Conservation (phyloP, 2,329 filamentous ascomycete genomes). For the Berkeleyomyces rouxiae region DNA sequence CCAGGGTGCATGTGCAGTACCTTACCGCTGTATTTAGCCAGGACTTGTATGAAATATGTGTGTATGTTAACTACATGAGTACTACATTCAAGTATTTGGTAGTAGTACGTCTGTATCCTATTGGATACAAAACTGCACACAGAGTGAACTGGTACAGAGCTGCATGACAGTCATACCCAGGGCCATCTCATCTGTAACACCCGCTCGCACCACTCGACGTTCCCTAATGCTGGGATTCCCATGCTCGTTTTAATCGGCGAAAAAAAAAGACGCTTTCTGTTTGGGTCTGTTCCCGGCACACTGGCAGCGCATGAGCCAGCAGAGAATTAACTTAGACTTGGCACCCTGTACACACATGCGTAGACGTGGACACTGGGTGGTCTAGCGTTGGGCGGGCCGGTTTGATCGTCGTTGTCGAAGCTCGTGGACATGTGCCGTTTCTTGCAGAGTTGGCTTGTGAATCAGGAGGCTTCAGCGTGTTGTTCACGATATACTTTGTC, state of each 20-base stretch:
- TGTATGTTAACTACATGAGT: no score
- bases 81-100: no score
- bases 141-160: no score
- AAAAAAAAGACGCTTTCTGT: neutral
- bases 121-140: no score
- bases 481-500: no score
- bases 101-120: no score
- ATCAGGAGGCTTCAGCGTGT: no score
- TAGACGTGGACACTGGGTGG: neutral
- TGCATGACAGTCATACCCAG: neutral
- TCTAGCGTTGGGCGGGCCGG: neutral
- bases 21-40: no score
- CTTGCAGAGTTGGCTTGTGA: neutral
- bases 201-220: neutral
- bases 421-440: neutral
- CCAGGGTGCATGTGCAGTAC: neutral
- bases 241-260: no score
- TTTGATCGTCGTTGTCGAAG: neutral
- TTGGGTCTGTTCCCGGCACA: neutral
- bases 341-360: neutral
- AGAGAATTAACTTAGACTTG: neutral
- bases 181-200: neutral
- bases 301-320: neutral
- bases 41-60: no score
- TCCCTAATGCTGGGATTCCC: neutral